These are phyloP conservation scores for Fomitiporia mediterranea DNA, from an alignment of 1,284 basidiomycete species.

Conservation along the genomic window DNA sequence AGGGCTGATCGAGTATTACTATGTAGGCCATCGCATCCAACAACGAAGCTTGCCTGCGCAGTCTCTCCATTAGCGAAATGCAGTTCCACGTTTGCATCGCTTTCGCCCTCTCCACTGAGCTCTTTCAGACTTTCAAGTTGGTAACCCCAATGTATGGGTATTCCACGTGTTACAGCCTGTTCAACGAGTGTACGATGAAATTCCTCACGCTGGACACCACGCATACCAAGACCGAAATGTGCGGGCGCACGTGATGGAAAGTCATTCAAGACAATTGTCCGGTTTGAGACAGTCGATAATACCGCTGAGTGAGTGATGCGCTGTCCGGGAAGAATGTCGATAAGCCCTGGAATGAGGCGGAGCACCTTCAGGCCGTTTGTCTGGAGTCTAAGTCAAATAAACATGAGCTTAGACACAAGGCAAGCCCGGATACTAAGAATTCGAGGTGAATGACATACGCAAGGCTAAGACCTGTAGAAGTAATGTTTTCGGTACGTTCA, in stretches of 20 bases:
- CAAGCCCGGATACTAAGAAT: background rate
- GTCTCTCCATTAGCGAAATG: constrained; percentile 36
- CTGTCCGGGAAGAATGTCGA: constrained; percentile 32
- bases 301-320: constrained; percentile 25
- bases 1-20: constrained; percentile 37
- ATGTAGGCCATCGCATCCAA: constrained; percentile 46
- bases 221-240: constrained; percentile 26
- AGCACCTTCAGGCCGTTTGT: constrained; percentile 40
- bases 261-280: constrained; percentile 31
- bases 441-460: constrained; percentile 27
- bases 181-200: constrained; percentile 34
- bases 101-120: constrained; percentile 19
- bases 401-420: background rate
- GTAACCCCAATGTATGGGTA: constrained; percentile 36
- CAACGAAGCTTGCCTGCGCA: constrained; percentile 37
- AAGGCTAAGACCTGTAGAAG: constrained; percentile 35
- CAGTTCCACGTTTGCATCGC: constrained; percentile 30
- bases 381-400: constrained; percentile 32
- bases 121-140: constrained; percentile 34
- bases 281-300: constrained; percentile 32
- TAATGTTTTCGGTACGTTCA: constrained; percentile 32
- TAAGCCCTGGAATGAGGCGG: constrained; percentile 35
- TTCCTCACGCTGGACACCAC: constrained; percentile 32
- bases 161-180: constrained; percentile 32
- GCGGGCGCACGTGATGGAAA: constrained; percentile 23